phyloP scores from a whole-genome alignment of 176 grass and related monocot species.

The Oryza coarctata region DNA sequence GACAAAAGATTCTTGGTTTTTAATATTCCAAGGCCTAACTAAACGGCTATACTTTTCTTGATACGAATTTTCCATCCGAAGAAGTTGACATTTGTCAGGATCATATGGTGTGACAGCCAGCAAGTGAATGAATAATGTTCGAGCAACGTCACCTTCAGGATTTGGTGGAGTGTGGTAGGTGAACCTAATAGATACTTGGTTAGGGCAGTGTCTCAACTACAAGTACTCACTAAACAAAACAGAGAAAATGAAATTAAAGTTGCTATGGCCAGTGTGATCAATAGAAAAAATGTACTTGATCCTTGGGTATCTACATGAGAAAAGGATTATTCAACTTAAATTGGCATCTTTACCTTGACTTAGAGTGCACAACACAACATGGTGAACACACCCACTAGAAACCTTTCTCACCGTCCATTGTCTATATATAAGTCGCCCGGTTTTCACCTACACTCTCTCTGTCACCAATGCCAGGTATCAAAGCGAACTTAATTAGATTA shows the following conservation, averaged over 20 bases:
- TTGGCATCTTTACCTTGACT: background rate
- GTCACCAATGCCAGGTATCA: background rate
- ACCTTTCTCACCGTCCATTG: background rate
- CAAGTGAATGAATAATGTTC: background rate
- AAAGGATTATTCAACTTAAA: background rate
- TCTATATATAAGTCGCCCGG: background rate
- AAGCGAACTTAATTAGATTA: too few relatives aligned
- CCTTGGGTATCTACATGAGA: background rate
- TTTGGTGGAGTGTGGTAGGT: constrained; percentile 32
- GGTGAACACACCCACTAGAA: background rate
- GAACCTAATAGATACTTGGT: constrained; percentile 8
- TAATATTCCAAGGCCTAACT: background rate
- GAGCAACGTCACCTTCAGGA: constrained; percentile 17
- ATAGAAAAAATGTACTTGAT: constrained; percentile 1
- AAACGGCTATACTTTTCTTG: background rate
- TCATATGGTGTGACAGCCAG: background rate
- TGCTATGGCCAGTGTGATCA: background rate
- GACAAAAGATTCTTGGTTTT: background rate
- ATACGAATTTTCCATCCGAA: background rate
- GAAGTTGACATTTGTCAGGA: background rate
- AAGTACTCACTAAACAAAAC: background rate
- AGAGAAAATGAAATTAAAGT: constrained; percentile 4
- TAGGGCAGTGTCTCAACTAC: background rate
- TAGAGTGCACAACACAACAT: background rate
- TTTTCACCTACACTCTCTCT: background rate